Base-by-base conservation (phyloP, 495 filamentous ascomycete species). In the Letharia lupina region DNA sequence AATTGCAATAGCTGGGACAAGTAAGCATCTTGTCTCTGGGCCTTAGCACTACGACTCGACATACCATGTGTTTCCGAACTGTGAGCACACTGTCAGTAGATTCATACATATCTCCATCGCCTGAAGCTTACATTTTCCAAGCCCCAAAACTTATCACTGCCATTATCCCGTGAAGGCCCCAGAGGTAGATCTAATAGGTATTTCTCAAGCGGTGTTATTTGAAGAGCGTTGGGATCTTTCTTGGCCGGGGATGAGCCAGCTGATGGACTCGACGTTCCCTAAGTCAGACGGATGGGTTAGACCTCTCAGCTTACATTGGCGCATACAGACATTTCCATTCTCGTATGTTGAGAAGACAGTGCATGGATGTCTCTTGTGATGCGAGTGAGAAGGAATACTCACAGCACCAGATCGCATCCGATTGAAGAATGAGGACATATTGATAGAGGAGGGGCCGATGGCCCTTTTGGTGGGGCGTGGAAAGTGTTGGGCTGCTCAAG, bases 51-150 rank as follows among this genome's bases (percentile, higher is more conserved):
- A 23, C 37, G 57, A 42, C n/a, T 54, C 50, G 33, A 59, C 79
- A 71, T 88, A 96, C 92, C 94, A 98, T 71, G 94, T 98, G 71
- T 96, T 98, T 69, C 94, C 94, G 77, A 93, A 96, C 92, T 98
- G 57, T 28, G 37, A 61, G 13, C 40, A 42, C 15, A 69, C 61
- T 61, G 66, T 76, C 67, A 76, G 73, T 61, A 63, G 37, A 60
- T 12, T 33, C 42, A 41, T 62, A 4, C 11, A 50, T 13, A 59
- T 45, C 47, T 31, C 15, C 18, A 47, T 28, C 16, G 39, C 31
- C 47, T 18, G 39, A 52, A 20, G 76, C 90, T 81, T 81, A 97
- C 92, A 79, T 98, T 98, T 77, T 98, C 94, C 81, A 98, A 87
- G 4, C 95, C 94, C 80, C 93, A 98, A 78, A 96, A 98, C 80